Conservation (phyloP, 2,329 filamentous ascomycete genomes). For the Nigrospora sphaerica region DNA sequence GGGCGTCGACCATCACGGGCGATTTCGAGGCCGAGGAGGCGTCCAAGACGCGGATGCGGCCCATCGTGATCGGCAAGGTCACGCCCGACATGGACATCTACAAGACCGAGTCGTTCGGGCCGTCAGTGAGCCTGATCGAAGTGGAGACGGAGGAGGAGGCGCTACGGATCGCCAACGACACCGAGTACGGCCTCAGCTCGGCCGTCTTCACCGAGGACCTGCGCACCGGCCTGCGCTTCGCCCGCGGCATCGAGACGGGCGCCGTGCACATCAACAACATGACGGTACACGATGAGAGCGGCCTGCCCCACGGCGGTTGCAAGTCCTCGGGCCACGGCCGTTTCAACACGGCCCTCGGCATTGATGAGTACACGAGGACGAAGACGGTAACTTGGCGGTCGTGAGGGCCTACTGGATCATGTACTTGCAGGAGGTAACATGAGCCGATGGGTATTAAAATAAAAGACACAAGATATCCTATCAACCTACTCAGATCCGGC, state of each 20-base stretch:
- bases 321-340: constrained; percentile 34
- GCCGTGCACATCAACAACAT: constrained; percentile 36
- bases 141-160: constrained; percentile 57
- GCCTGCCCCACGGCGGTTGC: constrained; percentile 33
- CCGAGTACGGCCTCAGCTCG: constrained; percentile 58
- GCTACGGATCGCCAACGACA: constrained; percentile 59
- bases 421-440: background rate
- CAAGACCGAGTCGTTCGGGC: constrained; percentile 59
- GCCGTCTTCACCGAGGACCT: constrained; percentile 60
- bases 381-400: constrained; percentile 24
- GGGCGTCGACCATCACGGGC: constrained; percentile 50
- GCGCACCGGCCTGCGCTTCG: constrained; percentile 41
- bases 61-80: constrained; percentile 53
- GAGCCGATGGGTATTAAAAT: no score
- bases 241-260: constrained; percentile 49
- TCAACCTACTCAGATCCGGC: no score
- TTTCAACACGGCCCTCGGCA: constrained; percentile 23
- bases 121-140: constrained; percentile 52
- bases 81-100: constrained; percentile 61
- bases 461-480: no score
- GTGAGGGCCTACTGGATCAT: background rate
- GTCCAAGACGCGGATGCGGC: constrained; percentile 40
- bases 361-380: constrained; percentile 23
- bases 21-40: constrained; percentile 24
- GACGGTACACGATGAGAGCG: constrained; percentile 33